phyloP scores from a whole-genome alignment of 257 asterid genomes.

The Buddleja alternifolia region DNA sequence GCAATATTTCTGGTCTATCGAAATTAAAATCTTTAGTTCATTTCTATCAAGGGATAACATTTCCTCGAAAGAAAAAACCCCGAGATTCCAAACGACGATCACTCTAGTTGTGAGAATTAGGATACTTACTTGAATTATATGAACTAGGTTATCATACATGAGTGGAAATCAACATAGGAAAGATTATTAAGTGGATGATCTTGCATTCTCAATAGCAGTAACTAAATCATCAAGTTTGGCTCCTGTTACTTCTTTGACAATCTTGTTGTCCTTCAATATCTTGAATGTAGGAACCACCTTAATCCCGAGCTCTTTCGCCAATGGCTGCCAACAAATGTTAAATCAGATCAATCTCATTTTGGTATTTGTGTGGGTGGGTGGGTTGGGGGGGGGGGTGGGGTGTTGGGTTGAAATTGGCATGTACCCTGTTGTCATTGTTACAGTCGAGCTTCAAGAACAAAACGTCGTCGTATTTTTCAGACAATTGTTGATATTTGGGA shows the following conservation, averaged over 20 bases:
- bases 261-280: constrained; percentile 66
- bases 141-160: no score
- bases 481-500: constrained; percentile 67
- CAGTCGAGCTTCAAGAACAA: constrained; percentile 85
- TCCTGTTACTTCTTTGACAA: constrained; percentile 82
- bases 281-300: constrained; percentile 95
- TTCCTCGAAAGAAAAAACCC: no score
- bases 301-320: constrained; percentile 88
- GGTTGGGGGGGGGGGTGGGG: neutral
- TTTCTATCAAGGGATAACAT: no score
- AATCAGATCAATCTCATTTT: neutral
- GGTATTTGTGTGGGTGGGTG: no score
- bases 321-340: constrained; percentile 47
- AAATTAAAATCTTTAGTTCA: no score
- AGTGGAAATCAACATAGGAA: no score
- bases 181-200: constrained; percentile 48
- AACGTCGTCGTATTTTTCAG: constrained; percentile 64
- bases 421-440: constrained; percentile 82
- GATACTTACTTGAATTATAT: no score
- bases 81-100: no score
- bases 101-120: no score
- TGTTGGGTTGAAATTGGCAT: no score
- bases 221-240: constrained; percentile 78
- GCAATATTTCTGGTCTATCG: no score
- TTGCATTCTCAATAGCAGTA: constrained; percentile 59